phyloP scores from a whole-genome alignment of 2,329 filamentous ascomycete genomes.

The Spiromastix sp. region DNA sequence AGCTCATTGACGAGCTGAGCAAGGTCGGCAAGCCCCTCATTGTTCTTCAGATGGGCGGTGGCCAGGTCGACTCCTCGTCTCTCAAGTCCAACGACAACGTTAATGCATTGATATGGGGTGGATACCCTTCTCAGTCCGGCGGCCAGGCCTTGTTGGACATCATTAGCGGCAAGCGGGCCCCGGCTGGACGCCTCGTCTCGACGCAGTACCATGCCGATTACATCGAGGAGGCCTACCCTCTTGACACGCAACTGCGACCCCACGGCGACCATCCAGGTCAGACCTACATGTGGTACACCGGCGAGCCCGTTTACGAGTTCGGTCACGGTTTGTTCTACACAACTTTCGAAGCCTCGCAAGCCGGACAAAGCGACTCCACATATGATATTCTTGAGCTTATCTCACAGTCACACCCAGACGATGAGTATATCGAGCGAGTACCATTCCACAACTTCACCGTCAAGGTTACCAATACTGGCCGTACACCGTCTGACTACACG shows the following conservation, averaged over 20 bases:
- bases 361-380: too few relatives aligned
- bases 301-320: conserved; percentile 25
- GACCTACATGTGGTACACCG: conserved; percentile 30
- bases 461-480: conserved; percentile 22
- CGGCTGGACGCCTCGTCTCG: conserved; percentile 26
- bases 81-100: conserved; percentile 27
- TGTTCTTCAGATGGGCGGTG: conserved; percentile 35
- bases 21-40: conserved; percentile 29
- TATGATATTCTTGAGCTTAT: conserved; percentile 1
- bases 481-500: conserved; percentile 24
- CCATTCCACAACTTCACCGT: conserved; percentile 20
- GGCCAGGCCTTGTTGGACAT: conserved; percentile 28
- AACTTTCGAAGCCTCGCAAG: too few relatives aligned
- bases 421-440: conserved; percentile 16
- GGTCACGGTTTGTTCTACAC: conserved; percentile 32
- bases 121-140: conserved; percentile 30
- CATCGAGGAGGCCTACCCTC: conserved; percentile 27
- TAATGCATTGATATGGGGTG: conserved; percentile 31
- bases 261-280: conserved; percentile 21
- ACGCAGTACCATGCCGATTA: conserved; percentile 29
- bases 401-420: conserved; percentile 8
- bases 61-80: conserved; percentile 33
- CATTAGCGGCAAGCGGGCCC: conserved; percentile 22
- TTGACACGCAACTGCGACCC: conserved; percentile 26
- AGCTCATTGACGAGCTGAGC: conserved; percentile 29